Percentiles rank a stretch among this genome's conserved stretches.
These are phyloP conservation scores for Fusarium nematophilum DNA, from an alignment of 2,329 filamentous ascomycete species.

Conservation along the genomic window DNA sequence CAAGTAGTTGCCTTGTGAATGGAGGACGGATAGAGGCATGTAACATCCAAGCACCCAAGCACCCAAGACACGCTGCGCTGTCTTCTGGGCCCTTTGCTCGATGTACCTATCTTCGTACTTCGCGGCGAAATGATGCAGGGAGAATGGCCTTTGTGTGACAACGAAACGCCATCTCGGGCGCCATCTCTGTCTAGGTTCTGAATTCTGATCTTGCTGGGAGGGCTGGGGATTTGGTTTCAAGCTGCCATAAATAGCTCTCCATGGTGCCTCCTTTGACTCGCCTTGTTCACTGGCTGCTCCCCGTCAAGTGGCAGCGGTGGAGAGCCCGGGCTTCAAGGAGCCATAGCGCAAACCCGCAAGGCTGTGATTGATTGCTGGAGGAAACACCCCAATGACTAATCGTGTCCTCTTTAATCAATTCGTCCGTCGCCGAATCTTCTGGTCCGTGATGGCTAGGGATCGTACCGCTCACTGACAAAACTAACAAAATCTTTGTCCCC, in stretches of 20 bases:
- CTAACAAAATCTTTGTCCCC: conserved; percentile 6
- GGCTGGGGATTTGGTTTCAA: neutral
- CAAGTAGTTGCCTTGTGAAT: too few relatives aligned
- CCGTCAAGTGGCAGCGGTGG: too few relatives aligned
- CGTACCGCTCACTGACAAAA: conserved; percentile 17
- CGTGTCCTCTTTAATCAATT: neutral
- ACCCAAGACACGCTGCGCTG: too few relatives aligned
- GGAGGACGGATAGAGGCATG: too few relatives aligned
- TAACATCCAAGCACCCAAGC: too few relatives aligned
- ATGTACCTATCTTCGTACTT: too few relatives aligned
- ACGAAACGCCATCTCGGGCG: conserved; percentile 9
- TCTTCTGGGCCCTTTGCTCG: too few relatives aligned
- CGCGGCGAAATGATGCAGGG: too few relatives aligned
- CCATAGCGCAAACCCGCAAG: too few relatives aligned
- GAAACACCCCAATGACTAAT: conserved; percentile 28
- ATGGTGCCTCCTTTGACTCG: neutral
- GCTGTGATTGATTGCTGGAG: too few relatives aligned
- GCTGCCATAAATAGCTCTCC: conserved; percentile 9
- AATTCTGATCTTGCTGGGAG: neutral
- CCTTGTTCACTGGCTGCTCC: conserved; percentile 14
- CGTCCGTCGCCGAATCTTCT: conserved; percentile 36
- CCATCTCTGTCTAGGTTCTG: too few relatives aligned
- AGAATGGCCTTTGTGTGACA: conserved; percentile 6
- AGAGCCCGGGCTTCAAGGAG: too few relatives aligned
- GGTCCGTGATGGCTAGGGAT: conserved; percentile 25